Conservation (phyloP, 1,284 basidiomycete genomes). For the Apiotrichum siamense region DNA sequence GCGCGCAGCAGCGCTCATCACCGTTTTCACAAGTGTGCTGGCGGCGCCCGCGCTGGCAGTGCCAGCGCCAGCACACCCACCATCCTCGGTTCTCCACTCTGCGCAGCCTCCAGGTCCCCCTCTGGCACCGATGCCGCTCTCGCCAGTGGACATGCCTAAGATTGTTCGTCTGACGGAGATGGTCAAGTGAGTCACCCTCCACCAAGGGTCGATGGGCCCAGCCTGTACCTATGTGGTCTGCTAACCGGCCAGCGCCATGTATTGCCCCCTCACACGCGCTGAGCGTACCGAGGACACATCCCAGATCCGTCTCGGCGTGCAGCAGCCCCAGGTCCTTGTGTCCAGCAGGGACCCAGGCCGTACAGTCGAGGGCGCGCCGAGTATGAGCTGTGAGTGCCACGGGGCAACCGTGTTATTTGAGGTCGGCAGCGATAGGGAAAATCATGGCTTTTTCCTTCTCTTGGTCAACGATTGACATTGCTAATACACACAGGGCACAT, state of each 20-base stretch:
- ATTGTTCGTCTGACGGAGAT: slow-evolving; percentile 21
- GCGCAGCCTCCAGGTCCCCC: neutral
- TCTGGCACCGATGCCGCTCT: neutral
- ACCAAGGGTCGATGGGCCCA: no score
- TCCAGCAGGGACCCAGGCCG: neutral
- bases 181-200: slow-evolving; percentile 33
- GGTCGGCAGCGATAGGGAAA: neutral
- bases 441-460: neutral
- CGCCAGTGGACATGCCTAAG: slow-evolving; percentile 24
- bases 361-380: neutral
- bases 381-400: slow-evolving; percentile 3
- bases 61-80: no score
- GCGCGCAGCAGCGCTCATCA: neutral
- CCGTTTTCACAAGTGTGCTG: slow-evolving; percentile 11
- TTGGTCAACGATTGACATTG: neutral
- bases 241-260: neutral
- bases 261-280: slow-evolving; percentile 3
- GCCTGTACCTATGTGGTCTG: no score
- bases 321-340: neutral
- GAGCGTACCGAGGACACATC: neutral
- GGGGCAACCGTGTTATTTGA: no score
- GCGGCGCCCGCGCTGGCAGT: slow-evolving; percentile 19
- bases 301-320: neutral
- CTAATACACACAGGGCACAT: slow-evolving; percentile 36
- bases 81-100: slow-evolving; percentile 22